Evolutionary conservation across 176 grass and related monocot genomes (phyloP).

Genomic region (Triticum timopheevii): DNA sequence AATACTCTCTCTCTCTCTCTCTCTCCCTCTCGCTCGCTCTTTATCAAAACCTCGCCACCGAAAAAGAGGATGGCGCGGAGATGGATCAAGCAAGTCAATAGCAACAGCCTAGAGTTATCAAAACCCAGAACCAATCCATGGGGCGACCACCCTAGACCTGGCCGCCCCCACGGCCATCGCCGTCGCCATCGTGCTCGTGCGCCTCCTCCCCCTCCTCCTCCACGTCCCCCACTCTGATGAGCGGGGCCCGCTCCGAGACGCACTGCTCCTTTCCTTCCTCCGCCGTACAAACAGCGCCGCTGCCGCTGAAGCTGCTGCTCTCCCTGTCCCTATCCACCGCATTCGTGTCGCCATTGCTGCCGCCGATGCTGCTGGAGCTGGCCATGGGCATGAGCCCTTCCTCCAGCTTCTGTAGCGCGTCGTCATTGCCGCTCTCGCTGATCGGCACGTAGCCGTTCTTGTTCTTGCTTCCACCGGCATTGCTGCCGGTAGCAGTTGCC

Average conservation of each 20-base stretch:
- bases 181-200: conserved; percentile 31
- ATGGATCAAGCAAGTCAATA: conserved; percentile 41
- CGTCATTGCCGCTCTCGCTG: conserved; percentile 17
- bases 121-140: conserved; percentile 22
- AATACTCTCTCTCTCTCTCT: background rate
- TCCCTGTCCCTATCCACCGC: conserved; percentile 27
- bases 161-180: conserved; percentile 43
- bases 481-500: background rate
- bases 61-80: conserved; percentile 23
- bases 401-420: conserved; percentile 45
- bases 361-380: background rate
- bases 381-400: conserved; percentile 31
- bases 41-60: conserved; percentile 27
- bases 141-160: conserved; percentile 25
- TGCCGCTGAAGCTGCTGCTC: background rate
- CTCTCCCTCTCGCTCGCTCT: background rate
- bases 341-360: conserved; percentile 7
- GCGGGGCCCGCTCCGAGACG: conserved; percentile 29
- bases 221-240: conserved; percentile 39
- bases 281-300: conserved; percentile 28
- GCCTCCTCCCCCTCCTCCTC: background rate
- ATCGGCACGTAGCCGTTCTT: conserved; percentile 46
- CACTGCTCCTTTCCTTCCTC: conserved; percentile 36
- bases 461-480: background rate
- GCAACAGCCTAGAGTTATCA: conserved; percentile 27